These are phyloP conservation scores for Pleurotus giganteus DNA, from an alignment of 768 basidiomycete species.

Conservation along the genomic window DNA sequence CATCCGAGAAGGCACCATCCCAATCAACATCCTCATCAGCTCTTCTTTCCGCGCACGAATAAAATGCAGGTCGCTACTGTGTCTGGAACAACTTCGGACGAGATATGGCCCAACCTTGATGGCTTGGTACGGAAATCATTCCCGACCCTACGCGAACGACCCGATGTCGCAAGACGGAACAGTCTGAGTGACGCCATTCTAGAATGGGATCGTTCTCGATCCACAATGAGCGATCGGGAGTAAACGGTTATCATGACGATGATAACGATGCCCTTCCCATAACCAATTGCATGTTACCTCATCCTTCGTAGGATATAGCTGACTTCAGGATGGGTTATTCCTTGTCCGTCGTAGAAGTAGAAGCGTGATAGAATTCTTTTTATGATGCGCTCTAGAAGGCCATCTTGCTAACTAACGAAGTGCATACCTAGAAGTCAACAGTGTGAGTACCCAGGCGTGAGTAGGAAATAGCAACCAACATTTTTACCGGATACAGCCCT, in stretches of 20 bases:
- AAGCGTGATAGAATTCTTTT: background rate
- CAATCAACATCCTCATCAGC: conserved; percentile 50
- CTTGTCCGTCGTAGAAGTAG: too few species aligned
- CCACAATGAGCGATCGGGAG: background rate
- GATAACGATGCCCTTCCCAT: background rate
- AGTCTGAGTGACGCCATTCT: conserved; percentile 56
- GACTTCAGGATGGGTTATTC: too few species aligned
- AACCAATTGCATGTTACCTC: background rate
- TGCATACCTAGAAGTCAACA: conserved; percentile 47
- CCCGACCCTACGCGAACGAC: conserved; percentile 55
- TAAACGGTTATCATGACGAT: background rate
- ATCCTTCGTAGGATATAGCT: too few species aligned
- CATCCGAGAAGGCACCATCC: conserved; percentile 24
- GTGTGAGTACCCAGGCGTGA: conserved; percentile 1
- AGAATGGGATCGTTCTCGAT: conserved; percentile 8
- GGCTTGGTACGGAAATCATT: conserved; percentile 53
- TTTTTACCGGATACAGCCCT: conserved; percentile 83
- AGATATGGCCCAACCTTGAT: conserved; percentile 88
- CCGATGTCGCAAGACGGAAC: conserved; percentile 42
- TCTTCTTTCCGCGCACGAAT: conserved; percentile 43
- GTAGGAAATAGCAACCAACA: conserved; percentile 44
- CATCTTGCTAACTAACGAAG: too few species aligned
- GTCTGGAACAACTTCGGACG: conserved; percentile 75
- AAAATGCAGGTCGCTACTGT: conserved; percentile 57
- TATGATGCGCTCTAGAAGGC: too few species aligned